Evolutionary conservation across 164 flowering plant genomes (phyloP).

Genomic region (Nelumbo lutea): DNA sequence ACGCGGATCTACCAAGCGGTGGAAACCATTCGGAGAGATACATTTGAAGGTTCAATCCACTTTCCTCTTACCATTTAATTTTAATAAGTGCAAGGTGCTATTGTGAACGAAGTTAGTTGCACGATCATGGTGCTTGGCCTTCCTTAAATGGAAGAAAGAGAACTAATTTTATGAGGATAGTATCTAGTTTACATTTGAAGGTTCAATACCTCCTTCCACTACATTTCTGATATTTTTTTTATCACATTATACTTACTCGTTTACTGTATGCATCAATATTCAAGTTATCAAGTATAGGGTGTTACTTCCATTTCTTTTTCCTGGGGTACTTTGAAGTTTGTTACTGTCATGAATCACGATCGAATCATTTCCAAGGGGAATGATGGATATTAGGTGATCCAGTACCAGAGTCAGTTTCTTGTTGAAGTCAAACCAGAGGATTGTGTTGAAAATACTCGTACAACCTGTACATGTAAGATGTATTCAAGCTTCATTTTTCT

Average conservation of each 20-base stretch:
- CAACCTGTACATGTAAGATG: not conserved
- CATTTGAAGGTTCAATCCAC: slow-evolving; percentile 75
- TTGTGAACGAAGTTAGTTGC: not conserved
- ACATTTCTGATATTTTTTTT: not conserved
- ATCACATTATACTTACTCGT: not conserved
- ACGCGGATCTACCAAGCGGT: slow-evolving; percentile 31
- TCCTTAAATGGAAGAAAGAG: no score
- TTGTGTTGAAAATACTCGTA: not conserved
- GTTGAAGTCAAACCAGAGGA: not conserved
- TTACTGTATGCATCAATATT: no score
- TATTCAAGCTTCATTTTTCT: no score
- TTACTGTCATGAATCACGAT: no score
- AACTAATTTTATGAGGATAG: no score
- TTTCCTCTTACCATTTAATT: not conserved
- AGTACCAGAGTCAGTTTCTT: no score
- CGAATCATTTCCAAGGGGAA: not conserved
- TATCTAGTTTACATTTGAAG: no score
- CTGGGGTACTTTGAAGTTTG: no score
- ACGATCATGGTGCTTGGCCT: not conserved
- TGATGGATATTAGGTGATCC: not conserved
- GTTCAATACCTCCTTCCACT: not conserved
- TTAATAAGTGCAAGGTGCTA: no score
- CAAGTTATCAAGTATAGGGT: not conserved
- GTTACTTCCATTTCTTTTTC: not conserved
- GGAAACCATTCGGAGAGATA: slow-evolving; percentile 89